A percentile compares a stretch with the other conserved stretches of the same genome.
Evolutionary conservation across 1,284 basidiomycete species (phyloP).

Genomic region (Mycena citricolor): DNA sequence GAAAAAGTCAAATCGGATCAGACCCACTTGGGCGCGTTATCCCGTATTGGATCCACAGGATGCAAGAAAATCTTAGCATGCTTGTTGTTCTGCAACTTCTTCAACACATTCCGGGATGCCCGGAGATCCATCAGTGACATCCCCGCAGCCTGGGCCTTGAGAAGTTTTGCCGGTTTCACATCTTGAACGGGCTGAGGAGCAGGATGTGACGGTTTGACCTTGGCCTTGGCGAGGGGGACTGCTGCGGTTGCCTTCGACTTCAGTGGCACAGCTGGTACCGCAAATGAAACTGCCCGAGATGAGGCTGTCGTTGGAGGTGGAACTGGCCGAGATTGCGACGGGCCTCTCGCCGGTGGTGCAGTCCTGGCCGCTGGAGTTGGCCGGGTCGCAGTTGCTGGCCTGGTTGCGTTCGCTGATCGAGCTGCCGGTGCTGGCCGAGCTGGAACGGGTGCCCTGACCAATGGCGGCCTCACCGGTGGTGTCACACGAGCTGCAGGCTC

Average conservation of each 20-base stretch:
- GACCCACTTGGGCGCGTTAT: conserved; percentile 79
- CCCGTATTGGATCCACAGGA: conserved; percentile 89
- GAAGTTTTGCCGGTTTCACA: conserved; percentile 47
- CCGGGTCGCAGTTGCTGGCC: too few species aligned
- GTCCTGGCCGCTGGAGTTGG: too few species aligned
- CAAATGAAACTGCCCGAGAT: conserved; percentile 19
- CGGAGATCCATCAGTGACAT: conserved; percentile 82
- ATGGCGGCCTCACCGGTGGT: not conserved
- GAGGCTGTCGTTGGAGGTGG: too few species aligned
- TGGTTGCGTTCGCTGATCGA: too few species aligned
- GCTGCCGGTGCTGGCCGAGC: conserved; percentile 47
- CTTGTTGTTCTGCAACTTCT: conserved; percentile 78
- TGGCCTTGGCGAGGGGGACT: conserved; percentile 28
- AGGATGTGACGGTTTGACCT: conserved; percentile 6
- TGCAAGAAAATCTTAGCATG: conserved; percentile 75
- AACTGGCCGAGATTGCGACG: too few species aligned
- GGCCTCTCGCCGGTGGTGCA: too few species aligned
- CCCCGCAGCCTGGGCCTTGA: conserved; percentile 77
- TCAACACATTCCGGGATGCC: conserved; percentile 78
- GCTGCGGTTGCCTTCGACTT: conserved; percentile 17
- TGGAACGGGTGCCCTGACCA: too few species aligned
- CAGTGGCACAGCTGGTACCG: conserved; percentile 19
- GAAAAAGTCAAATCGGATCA: conserved; percentile 3
- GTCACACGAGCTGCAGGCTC: conserved; percentile 3
- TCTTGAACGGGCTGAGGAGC: conserved; percentile 28